Evolutionary conservation across 2,329 filamentous ascomycete genomes (phyloP).

Genomic region (Botrytis byssoidea): DNA sequence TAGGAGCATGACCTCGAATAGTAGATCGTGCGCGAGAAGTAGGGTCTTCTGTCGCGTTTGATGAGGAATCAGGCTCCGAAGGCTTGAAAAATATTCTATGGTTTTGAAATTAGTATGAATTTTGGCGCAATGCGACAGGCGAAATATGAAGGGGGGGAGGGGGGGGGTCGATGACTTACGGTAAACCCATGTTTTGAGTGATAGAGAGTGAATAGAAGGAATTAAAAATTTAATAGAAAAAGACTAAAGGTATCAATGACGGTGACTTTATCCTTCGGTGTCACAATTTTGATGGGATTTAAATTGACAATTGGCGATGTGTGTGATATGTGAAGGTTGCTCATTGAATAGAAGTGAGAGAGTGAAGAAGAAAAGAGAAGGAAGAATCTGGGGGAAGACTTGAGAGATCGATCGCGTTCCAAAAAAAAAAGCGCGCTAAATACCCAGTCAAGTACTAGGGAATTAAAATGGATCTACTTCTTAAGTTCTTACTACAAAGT

Average conservation of each 20-base stretch:
- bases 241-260: constrained; percentile 25
- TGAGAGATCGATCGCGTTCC: background rate
- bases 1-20: constrained; percentile 32
- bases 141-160: constrained; percentile 22
- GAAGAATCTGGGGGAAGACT: background rate
- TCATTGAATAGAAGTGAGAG: background rate
- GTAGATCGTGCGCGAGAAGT: constrained; percentile 35
- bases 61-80: constrained; percentile 33
- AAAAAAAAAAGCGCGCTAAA: constrained; percentile 14
- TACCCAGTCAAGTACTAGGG: background rate
- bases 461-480: background rate
- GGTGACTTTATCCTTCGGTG: constrained; percentile 22
- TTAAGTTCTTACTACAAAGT: background rate
- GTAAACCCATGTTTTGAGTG: constrained; percentile 37
- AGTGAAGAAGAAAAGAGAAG: background rate
- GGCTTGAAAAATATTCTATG: constrained; percentile 38
- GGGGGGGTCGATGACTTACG: constrained; percentile 34
- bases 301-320: constrained; percentile 2
- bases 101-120: constrained; percentile 25
- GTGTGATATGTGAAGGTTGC: background rate
- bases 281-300: constrained; percentile 24
- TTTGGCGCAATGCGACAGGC: constrained; percentile 20
- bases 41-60: constrained; percentile 35
- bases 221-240: constrained; percentile 4
- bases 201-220: constrained; percentile 3